A percentile compares a stretch with the other conserved stretches of the same genome.
These are phyloP conservation scores for Neonectria neomacrospora DNA, from an alignment of 2,329 filamentous ascomycete genomes.

Conservation along the genomic window DNA sequence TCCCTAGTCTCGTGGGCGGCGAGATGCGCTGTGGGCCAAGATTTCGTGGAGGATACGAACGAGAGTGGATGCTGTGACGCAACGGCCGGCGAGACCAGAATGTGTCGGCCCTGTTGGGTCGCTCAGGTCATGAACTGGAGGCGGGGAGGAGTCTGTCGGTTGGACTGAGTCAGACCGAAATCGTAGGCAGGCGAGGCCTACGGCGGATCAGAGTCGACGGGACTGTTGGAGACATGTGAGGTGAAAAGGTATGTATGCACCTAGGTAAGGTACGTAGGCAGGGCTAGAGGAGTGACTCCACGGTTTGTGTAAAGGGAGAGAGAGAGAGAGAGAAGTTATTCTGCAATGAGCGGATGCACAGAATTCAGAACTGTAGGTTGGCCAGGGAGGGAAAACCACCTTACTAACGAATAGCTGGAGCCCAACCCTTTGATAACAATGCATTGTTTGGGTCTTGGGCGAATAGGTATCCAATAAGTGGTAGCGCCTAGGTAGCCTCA, in stretches of 20 bases:
- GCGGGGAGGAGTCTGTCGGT: neutral
- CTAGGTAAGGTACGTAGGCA: too few species aligned
- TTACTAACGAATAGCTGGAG: too few species aligned
- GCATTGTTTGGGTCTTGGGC: neutral
- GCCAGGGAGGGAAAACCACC: too few species aligned
- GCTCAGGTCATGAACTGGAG: neutral
- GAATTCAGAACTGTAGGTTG: neutral
- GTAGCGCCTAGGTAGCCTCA: neutral
- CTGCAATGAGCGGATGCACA: neutral
- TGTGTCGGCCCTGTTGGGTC: neutral
- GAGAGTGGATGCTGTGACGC: slow-evolving; percentile 29
- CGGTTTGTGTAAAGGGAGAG: neutral
- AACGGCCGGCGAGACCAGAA: slow-evolving; percentile 11
- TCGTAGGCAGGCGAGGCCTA: neutral
- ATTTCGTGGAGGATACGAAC: slow-evolving; percentile 4
- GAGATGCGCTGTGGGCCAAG: slow-evolving; percentile 23
- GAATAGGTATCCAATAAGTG: too few species aligned
- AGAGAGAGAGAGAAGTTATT: neutral
- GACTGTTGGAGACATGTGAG: neutral
- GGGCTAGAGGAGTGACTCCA: neutral
- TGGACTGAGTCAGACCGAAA: slow-evolving; percentile 7
- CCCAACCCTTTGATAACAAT: neutral
- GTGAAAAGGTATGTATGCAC: neutral
- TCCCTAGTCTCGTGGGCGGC: slow-evolving; percentile 17
- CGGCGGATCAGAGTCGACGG: neutral